Evolutionary conservation across 192 early-diverging fungal genomes (phyloP).

Genomic region (Lunasporangiospora selenospora): DNA sequence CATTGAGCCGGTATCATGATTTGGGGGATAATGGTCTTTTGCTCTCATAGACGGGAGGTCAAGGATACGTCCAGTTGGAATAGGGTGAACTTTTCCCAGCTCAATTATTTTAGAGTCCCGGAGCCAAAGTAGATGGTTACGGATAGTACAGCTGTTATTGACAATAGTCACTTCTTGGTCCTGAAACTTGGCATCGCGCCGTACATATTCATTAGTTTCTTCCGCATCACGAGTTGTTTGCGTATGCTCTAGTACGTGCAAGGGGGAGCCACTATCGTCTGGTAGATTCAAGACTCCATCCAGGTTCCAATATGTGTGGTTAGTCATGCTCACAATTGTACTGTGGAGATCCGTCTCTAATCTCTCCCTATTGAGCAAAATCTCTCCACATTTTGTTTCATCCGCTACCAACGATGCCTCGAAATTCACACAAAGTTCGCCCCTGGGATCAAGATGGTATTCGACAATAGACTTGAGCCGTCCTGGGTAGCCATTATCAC

Average conservation of each 20-base stretch:
- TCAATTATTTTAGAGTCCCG: conserved; percentile 7
- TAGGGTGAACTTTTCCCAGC: conserved; percentile 21
- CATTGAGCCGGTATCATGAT: no score
- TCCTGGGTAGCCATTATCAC: conserved; percentile 86
- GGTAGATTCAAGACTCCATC: conserved; percentile 66
- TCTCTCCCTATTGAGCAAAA: no score
- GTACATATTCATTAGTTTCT: no score
- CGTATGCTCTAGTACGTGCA: no score
- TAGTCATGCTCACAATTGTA: conserved; percentile 81
- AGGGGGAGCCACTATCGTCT: no score
- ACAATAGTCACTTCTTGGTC: conserved; percentile 48
- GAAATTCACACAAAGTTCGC: conserved; percentile 60
- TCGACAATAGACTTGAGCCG: conserved; percentile 61
- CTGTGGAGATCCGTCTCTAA: conserved; percentile 40
- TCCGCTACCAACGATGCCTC: conserved; percentile 39
- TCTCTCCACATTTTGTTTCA: background rate
- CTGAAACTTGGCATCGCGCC: conserved; percentile 56
- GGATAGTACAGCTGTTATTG: conserved; percentile 56
- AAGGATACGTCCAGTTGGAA: conserved; percentile 21
- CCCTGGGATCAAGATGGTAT: conserved; percentile 63
- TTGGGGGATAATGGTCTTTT: conserved; percentile 63
- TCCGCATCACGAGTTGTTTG: background rate
- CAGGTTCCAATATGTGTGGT: conserved; percentile 91
- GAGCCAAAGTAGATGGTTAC: conserved; percentile 65
- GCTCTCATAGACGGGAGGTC: no score